Evolutionary conservation across 805 yeast species (phyloP).

Genomic region (Metschnikowia dekortorum): DNA sequence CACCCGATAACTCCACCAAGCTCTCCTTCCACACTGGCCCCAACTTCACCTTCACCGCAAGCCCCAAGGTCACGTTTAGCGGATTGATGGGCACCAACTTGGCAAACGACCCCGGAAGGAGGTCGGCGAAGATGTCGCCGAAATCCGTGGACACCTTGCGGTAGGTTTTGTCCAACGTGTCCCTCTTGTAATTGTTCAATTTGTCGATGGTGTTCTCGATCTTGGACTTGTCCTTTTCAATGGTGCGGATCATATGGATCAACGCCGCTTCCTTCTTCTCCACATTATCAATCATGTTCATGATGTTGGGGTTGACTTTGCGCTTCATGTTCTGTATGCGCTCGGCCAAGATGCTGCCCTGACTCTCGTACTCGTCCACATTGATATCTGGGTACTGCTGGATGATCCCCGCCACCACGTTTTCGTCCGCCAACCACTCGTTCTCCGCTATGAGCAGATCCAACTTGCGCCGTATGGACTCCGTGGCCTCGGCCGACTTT

Average conservation of each 20-base stretch:
- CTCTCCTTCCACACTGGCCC: slow-evolving; percentile 97
- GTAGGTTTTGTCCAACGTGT: slow-evolving; percentile 80
- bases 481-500: slow-evolving; percentile 38
- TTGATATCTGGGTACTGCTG: slow-evolving; percentile 61
- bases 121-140: slow-evolving; percentile 83
- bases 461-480: slow-evolving; percentile 34
- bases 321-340: slow-evolving; percentile 67
- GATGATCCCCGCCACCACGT: slow-evolving; percentile 51
- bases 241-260: slow-evolving; percentile 75
- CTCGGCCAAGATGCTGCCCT: slow-evolving; percentile 52
- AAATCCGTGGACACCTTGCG: slow-evolving; percentile 82
- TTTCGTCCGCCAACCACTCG: slow-evolving; percentile 71
- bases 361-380: slow-evolving; percentile 56
- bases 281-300: slow-evolving; percentile 87
- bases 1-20: slow-evolving; percentile 92
- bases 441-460: slow-evolving; percentile 48
- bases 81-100: slow-evolving; percentile 78
- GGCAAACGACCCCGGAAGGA: slow-evolving; percentile 86
- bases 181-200: slow-evolving; percentile 78
- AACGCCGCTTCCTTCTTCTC: slow-evolving; percentile 81
- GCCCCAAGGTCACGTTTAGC: slow-evolving; percentile 82
- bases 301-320: slow-evolving; percentile 78
- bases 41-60: slow-evolving; percentile 82
- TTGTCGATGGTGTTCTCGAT: slow-evolving; percentile 83
- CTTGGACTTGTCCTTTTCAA: slow-evolving; percentile 83